Evolutionary conservation across 1,139 yeast species (phyloP).

Genomic region (Yamadazyma triangularis): DNA sequence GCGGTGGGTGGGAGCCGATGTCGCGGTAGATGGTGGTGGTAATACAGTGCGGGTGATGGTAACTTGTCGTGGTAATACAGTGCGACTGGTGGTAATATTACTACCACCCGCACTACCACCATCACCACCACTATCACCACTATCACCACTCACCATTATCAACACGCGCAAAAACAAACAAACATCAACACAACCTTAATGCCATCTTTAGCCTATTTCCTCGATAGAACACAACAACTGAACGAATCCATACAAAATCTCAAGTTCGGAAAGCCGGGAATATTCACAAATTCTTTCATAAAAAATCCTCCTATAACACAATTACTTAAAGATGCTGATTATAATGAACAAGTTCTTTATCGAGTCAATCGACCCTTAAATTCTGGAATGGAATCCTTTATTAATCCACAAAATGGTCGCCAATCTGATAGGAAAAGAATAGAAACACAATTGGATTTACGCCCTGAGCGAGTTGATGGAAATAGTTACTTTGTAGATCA

Average conservation of each 20-base stretch:
- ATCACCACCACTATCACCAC: no score
- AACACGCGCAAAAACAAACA: no score
- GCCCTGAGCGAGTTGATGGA: slow-evolving; percentile 38
- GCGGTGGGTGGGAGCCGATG: no score
- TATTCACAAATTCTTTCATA: slow-evolving; percentile 62
- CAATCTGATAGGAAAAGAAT: not conserved
- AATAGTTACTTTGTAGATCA: slow-evolving; percentile 24
- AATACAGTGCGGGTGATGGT: no score
- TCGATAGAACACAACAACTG: slow-evolving; percentile 21
- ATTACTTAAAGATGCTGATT: slow-evolving; percentile 58
- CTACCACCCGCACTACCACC: no score
- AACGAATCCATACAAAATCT: slow-evolving; percentile 20
- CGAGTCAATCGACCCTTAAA: slow-evolving; percentile 20
- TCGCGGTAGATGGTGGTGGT: no score
- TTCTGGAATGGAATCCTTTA: slow-evolving; percentile 1
- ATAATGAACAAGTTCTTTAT: slow-evolving; percentile 49
- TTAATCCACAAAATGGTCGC: not conserved
- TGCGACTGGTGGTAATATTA: no score
- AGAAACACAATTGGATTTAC: slow-evolving; percentile 9
- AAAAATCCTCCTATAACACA: slow-evolving; percentile 52
- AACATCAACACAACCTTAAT: slow-evolving; percentile 6
- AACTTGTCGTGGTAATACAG: no score
- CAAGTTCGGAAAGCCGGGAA: slow-evolving; percentile 50
- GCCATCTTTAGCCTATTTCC: slow-evolving; percentile 21
- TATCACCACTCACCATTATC: no score